Conservation (phyloP, 306 rosid species). For the Prosopis cineraria region DNA sequence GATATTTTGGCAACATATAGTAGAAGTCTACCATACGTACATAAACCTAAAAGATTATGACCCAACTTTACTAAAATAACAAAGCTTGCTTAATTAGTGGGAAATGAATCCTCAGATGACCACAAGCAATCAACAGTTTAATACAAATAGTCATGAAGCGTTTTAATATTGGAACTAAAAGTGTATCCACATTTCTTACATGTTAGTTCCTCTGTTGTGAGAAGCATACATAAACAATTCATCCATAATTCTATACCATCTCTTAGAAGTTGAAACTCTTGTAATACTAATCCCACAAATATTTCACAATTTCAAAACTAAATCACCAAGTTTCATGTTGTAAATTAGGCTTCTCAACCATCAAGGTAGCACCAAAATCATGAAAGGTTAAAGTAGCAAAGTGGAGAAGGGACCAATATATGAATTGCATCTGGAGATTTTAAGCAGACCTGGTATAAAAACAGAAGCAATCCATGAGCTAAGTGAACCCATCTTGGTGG, state of each 20-base stretch:
- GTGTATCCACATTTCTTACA: background rate
- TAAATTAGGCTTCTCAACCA: background rate
- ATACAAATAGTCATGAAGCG: background rate
- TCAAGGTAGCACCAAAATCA: background rate
- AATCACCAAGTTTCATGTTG: background rate
- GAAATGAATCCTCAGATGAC: background rate
- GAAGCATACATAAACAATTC: constrained; percentile 3
- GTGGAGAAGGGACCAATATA: background rate
- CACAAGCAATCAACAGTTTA: background rate
- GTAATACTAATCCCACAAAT: background rate
- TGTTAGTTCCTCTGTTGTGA: background rate
- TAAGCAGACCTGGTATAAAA: constrained; percentile 82
- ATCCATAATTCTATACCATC: background rate
- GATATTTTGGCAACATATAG: constrained; percentile 6
- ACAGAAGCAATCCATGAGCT: constrained; percentile 89
- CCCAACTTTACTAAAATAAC: constrained; percentile 15
- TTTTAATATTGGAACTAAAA: background rate
- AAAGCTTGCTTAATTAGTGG: constrained; percentile 10
- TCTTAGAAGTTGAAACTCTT: background rate
- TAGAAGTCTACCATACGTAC: constrained; percentile 2
- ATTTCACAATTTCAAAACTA: constrained; percentile 1
- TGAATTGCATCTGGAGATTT: constrained; percentile 9
- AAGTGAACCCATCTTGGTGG: constrained; percentile 98
- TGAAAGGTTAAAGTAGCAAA: background rate
- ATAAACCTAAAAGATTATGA: background rate